Percentiles rank a stretch among this genome's conserved stretches.
phyloP scores from a whole-genome alignment of 2,329 filamentous ascomycete species.

The Hymenoscyphus linearis region DNA sequence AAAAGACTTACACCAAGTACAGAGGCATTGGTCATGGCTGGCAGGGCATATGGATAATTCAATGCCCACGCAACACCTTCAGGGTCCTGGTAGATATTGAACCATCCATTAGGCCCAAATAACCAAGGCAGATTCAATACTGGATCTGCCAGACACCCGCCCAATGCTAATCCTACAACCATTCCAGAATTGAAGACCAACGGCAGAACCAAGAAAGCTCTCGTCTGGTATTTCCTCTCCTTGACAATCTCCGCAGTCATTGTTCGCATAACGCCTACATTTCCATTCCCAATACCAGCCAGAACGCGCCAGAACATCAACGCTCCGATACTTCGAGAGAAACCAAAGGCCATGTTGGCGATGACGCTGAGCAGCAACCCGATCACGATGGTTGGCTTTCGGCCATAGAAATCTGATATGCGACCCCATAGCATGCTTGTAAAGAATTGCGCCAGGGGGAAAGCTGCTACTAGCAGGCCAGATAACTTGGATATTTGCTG shows the following conservation, averaged over 20 bases:
- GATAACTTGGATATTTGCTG: conserved; percentile 60
- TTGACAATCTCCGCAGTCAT: conserved; percentile 68
- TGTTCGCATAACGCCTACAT: conserved; percentile 68
- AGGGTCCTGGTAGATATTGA: conserved; percentile 32
- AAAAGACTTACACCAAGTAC: conserved; percentile 30
- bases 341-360: conserved; percentile 61
- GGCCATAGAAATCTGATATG: conserved; percentile 60
- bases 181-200: conserved; percentile 62
- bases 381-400: conserved; percentile 74
- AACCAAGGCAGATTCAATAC: conserved; percentile 34
- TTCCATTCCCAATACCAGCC: conserved; percentile 71
- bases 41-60: conserved; percentile 39
- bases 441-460: conserved; percentile 75
- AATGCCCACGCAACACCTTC: conserved; percentile 36
- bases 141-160: conserved; percentile 41
- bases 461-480: conserved; percentile 71
- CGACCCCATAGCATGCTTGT: conserved; percentile 81
- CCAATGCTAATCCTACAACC: conserved; percentile 22
- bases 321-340: conserved; percentile 56
- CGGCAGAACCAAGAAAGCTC: conserved; percentile 38
- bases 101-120: conserved; percentile 36
- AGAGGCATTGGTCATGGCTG: conserved; percentile 33
- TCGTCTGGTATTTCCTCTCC: conserved; percentile 67
- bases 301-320: conserved; percentile 60
- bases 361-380: conserved; percentile 56